Percentiles rank a stretch among this genome's conserved stretches.
Evolutionary conservation across 1,139 yeast genomes (phyloP).

Genomic region (Candida frijolesensis): DNA sequence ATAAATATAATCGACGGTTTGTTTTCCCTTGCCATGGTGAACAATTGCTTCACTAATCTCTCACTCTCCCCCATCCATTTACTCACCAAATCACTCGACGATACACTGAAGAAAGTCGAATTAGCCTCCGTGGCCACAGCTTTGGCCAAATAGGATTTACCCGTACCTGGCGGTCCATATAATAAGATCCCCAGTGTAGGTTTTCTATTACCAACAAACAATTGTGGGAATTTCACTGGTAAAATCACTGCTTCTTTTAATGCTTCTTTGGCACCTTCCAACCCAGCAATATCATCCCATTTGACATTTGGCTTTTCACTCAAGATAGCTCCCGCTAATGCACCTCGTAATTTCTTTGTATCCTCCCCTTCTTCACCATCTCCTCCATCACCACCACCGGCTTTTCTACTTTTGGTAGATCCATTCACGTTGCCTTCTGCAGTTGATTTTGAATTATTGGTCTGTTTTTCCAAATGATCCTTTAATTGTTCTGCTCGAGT

Average conservation of each 20-base stretch:
- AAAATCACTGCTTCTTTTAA: constrained; percentile 92
- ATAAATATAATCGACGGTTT: constrained; percentile 95
- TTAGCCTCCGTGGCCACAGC: constrained; percentile 99
- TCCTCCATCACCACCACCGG: constrained; percentile 47
- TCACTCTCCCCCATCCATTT: constrained; percentile 99
- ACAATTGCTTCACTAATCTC: constrained; percentile 89
- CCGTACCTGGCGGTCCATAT: constrained; percentile 99
- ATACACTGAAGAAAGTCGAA: constrained; percentile 92
- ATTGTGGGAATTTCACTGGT: constrained; percentile 74
- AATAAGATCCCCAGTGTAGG: constrained; percentile 91
- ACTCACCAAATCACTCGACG: constrained; percentile 91
- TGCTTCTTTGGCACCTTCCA: constrained; percentile 94
- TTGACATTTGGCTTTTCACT: constrained; percentile 90
- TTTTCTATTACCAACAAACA: constrained; percentile 90
- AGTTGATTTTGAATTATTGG: constrained; percentile 30
- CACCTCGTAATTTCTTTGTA: constrained; percentile 85
- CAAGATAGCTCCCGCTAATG: constrained; percentile 88
- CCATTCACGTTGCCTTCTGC: constrained; percentile 57
- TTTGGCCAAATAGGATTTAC: constrained; percentile 93
- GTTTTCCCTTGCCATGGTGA: constrained; percentile 93
- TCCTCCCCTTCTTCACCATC: constrained; percentile 84
- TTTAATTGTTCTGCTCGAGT: constrained; percentile 93
- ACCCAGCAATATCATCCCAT: constrained; percentile 97
- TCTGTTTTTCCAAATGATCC: constrained; percentile 76
- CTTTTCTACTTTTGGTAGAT: constrained; percentile 58